phyloP scores from a whole-genome alignment of 176 grass and related monocot species.

The Cymbopogon citratus region DNA sequence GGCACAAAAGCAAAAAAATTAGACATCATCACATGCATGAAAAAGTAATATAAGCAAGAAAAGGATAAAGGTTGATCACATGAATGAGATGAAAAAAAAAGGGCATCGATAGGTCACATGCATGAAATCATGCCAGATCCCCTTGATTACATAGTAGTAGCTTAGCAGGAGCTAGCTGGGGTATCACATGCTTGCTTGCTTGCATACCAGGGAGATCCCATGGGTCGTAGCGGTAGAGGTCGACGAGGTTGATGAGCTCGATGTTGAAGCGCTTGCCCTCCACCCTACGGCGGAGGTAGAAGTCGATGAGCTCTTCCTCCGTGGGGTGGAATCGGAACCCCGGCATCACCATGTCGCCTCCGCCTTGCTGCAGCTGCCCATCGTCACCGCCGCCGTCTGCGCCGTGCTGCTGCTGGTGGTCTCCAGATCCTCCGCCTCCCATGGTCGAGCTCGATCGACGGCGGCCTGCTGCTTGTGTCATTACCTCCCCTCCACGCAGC shows the following conservation, averaged over 20 bases:
- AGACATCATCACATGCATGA: too few relatives aligned
- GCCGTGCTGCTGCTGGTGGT: not conserved
- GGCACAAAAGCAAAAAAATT: too few relatives aligned
- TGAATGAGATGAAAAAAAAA: too few relatives aligned
- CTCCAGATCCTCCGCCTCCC: constrained; percentile 6
- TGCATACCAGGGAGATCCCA: constrained; percentile 99
- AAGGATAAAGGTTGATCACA: too few relatives aligned
- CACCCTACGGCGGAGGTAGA: constrained; percentile 92
- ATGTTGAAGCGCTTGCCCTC: constrained; percentile 97
- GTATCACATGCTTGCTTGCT: too few relatives aligned
- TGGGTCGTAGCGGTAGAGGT: constrained; percentile 95
- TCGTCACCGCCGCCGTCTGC: constrained; percentile 10
- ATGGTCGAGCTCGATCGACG: constrained; percentile 26
- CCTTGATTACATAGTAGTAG: too few relatives aligned
- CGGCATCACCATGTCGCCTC: constrained; percentile 82
- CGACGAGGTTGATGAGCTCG: constrained; percentile 91
- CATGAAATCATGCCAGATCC: too few relatives aligned
- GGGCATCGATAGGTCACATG: too few relatives aligned
- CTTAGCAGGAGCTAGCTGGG: too few relatives aligned
- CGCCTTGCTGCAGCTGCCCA: constrained; percentile 34
- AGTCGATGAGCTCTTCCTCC: constrained; percentile 99
- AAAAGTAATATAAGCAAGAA: too few relatives aligned
- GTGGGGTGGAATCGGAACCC: constrained; percentile 98
- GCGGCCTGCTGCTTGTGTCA: constrained; percentile 23
- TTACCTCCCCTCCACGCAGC: constrained; percentile 21